phyloP scores from a whole-genome alignment of 768 basidiomycete species.

The Clavaria fumosa region DNA sequence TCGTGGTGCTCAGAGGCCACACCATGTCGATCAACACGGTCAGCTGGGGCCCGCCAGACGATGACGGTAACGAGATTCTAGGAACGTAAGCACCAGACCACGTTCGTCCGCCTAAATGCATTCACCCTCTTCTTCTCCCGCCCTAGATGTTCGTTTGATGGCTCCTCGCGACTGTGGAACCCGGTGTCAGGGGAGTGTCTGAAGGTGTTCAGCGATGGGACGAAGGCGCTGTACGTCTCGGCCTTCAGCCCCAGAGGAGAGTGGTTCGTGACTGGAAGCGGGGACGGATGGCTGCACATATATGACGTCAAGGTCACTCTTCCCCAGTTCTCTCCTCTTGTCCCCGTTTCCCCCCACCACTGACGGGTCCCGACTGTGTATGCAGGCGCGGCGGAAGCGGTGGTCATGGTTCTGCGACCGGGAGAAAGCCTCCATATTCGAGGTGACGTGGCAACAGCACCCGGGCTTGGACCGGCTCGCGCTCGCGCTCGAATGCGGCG shows the following conservation, averaged over 20 bases:
- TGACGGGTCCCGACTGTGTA: too few species aligned
- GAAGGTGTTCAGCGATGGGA: conserved; percentile 56
- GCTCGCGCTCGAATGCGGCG: conserved; percentile 48
- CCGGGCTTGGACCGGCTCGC: conserved; percentile 45
- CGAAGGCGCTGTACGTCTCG: conserved; percentile 54
- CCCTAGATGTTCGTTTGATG: conserved; percentile 63
- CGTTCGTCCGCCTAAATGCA: conserved; percentile 2
- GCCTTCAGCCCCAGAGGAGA: conserved; percentile 62
- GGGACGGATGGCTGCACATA: conserved; percentile 62
- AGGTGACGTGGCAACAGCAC: conserved; percentile 55
- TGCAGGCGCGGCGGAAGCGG: conserved; percentile 29
- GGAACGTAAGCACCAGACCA: conserved; percentile 45
- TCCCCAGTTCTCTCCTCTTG: conserved; percentile 7
- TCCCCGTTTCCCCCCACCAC: too few species aligned
- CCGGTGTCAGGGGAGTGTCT: conserved; percentile 62
- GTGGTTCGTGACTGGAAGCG: conserved; percentile 62
- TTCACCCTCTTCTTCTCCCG: conserved; percentile 1
- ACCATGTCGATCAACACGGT: conserved; percentile 47
- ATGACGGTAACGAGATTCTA: conserved; percentile 40
- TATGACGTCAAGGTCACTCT: conserved; percentile 41
- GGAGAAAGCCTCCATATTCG: conserved; percentile 53
- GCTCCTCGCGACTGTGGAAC: conserved; percentile 73
- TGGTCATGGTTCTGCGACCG: conserved; percentile 52
- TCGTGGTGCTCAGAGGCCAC: conserved; percentile 46
- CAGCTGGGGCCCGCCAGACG: conserved; percentile 50